Evolutionary conservation across 768 basidiomycete genomes (phyloP).

Genomic region (Leccinum fibrillosum): DNA sequence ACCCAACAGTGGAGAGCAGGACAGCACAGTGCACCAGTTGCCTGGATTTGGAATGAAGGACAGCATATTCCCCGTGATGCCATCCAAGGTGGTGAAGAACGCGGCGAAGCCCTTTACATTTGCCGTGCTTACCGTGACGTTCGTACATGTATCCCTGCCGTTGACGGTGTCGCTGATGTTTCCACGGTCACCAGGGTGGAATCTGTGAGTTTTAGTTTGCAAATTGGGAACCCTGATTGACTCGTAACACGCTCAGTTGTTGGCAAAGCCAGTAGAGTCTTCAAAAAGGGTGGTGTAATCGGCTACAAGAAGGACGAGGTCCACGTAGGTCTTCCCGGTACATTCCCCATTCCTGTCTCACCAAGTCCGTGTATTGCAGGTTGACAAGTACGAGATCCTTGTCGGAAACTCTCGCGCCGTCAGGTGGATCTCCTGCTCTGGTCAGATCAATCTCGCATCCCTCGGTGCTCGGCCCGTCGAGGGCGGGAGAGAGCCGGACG

Average conservation of each 20-base stretch:
- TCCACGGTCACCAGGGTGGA: conserved; percentile 41
- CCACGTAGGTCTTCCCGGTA: conserved; percentile 40
- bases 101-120: conserved; percentile 52
- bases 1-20: conserved; percentile 45
- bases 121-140: conserved; percentile 60
- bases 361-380: conserved; percentile 33
- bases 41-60: conserved; percentile 63
- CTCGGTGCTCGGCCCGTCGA: conserved; percentile 58
- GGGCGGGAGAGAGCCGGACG: conserved; percentile 62
- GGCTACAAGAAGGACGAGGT: conserved; percentile 59
- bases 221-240: not conserved
- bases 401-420: conserved; percentile 56
- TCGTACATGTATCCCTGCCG: conserved; percentile 12
- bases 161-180: conserved; percentile 2
- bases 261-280: conserved; percentile 59
- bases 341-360: not conserved
- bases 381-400: conserved; percentile 67
- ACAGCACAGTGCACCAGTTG: conserved; percentile 45
- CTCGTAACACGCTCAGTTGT: conserved; percentile 41
- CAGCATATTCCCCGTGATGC: conserved; percentile 57
- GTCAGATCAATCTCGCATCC: conserved; percentile 40
- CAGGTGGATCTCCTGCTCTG: conserved; percentile 52
- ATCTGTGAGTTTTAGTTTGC: conserved; percentile 39
- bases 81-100: conserved; percentile 54
- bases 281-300: conserved; percentile 61